Base-by-base conservation (phyloP, 257 asterid species). In the Lycium barbarum region DNA sequence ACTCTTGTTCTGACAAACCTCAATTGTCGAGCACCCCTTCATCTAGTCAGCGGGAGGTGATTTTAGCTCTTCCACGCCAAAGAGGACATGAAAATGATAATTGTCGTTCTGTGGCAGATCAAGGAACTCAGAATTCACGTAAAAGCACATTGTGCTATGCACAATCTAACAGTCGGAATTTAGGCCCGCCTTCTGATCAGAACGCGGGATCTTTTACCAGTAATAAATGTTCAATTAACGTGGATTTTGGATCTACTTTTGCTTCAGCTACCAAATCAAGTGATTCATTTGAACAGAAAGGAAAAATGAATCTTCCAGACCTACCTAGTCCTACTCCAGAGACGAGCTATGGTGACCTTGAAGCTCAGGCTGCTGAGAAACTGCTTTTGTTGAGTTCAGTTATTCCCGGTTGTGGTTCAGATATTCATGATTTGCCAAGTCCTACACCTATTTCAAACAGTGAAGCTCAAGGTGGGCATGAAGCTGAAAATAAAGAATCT, bases 401-500 rank as follows among this genome's bases (percentile, higher is more conserved):
- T 26, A 80, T 84, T 73, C 86, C 83, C 78, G 54, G 58, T 20
- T 87, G 73, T 55, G 83, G 57, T 86, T 82, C 87, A 54, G 85
- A 45, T 82, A 73, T 63, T 58, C 65, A 86, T 78, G 88, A 84
- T 83, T 65, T 82, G 72, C 84, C 88, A 49, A 70, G 83, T 82
- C 79, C 93, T 72, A 57, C 94, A 65, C 90, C 94, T 49, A 88
- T 85, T 80, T 84, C 91, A 7, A 87, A 86, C 84, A 62, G 84
- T 26, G 96, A 87, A 80, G 86, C 80, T 57, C 90, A 84, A 40
- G 45, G 45, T 40, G 45, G 45, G 45, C 45, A 40, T 40, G 45
- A 5, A 40, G 45, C 45, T 40, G 45, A 40, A 40, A 40, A 40
- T 40, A 40, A 40, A 40, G 45, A 40, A 40, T 40, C 45, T 40